Percentiles rank a stretch among this genome's conserved stretches.
These are phyloP conservation scores for Primulina tabacum DNA, from an alignment of 257 asterid genomes.

Conservation along the genomic window DNA sequence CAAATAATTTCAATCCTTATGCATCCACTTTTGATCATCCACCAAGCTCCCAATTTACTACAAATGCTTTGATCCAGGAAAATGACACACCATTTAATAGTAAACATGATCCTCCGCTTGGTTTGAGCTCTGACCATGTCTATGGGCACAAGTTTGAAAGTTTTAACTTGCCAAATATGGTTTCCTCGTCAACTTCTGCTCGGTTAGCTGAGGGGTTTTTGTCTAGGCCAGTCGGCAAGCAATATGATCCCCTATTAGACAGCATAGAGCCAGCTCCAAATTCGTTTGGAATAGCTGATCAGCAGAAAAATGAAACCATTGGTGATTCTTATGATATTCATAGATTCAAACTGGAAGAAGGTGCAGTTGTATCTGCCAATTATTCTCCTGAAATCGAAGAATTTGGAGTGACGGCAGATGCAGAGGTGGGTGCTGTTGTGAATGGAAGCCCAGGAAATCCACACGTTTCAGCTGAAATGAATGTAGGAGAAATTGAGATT, in stretches of 20 bases:
- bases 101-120: conserved; percentile 37
- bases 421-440: conserved; percentile 70
- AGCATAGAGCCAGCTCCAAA: conserved; percentile 72
- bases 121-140: conserved; percentile 38
- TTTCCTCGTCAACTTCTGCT: conserved; percentile 39
- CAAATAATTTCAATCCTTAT: conserved; percentile 61
- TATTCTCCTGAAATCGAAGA: conserved; percentile 61
- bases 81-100: conserved; percentile 32
- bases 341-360: conserved; percentile 40
- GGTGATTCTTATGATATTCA: conserved; percentile 52
- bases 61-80: conserved; percentile 43
- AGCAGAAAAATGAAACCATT: conserved; percentile 41
- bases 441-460: conserved; percentile 64
- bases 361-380: conserved; percentile 36
- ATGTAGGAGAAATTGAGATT: conserved; percentile 66
- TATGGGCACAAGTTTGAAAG: conserved; percentile 35
- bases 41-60: conserved; percentile 44
- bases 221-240: conserved; percentile 47
- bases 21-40: conserved; percentile 72
- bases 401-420: conserved; percentile 84
- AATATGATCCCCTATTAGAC: conserved; percentile 88
- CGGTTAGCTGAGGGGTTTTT: conserved; percentile 33
- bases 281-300: conserved; percentile 42
- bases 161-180: conserved; percentile 33
- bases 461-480: conserved; percentile 43